Conservation (phyloP, 116 monocot species). For the Thalassia testudinum region DNA sequence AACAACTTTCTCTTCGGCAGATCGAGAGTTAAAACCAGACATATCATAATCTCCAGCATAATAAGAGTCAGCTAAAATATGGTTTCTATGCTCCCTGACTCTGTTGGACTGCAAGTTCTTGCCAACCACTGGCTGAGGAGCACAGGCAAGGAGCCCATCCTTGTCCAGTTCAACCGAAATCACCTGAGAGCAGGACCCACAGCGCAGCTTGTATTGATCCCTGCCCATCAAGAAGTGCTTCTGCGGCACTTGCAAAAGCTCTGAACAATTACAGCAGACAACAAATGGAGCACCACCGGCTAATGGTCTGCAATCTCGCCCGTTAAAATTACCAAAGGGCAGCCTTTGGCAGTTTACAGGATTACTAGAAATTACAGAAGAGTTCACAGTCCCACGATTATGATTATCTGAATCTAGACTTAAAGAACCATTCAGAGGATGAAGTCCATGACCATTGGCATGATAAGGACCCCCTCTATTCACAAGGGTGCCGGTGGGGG, state of each 20-base stretch:
- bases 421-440: conserved; percentile 17
- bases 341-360: conserved; percentile 17
- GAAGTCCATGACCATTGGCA: conserved; percentile 23
- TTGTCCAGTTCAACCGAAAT: conserved; percentile 51
- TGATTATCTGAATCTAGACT: conserved; percentile 10
- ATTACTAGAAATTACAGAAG: conserved; percentile 18
- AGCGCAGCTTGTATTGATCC: conserved; percentile 39
- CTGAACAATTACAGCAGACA: conserved; percentile 62
- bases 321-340: conserved; percentile 13
- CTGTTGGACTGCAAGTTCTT: no score
- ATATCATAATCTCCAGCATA: conserved; percentile 9
- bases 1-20: conserved; percentile 40
- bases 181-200: conserved; percentile 68
- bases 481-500: conserved; percentile 8
- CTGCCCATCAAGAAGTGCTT: conserved; percentile 19
- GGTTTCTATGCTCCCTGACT: no score
- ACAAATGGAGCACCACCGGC: conserved; percentile 75
- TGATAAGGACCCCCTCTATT: conserved; percentile 24
- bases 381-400: conserved; percentile 18
- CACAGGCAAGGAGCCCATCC: conserved; percentile 21
- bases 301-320: conserved; percentile 43
- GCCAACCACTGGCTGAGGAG: not conserved
- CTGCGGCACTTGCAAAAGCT: conserved; percentile 60
- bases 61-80: not conserved
- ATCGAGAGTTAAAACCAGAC: conserved; percentile 10